Base-by-base conservation (phyloP, 2,329 filamentous ascomycete genomes). In the Colletotrichum liaoningense region DNA sequence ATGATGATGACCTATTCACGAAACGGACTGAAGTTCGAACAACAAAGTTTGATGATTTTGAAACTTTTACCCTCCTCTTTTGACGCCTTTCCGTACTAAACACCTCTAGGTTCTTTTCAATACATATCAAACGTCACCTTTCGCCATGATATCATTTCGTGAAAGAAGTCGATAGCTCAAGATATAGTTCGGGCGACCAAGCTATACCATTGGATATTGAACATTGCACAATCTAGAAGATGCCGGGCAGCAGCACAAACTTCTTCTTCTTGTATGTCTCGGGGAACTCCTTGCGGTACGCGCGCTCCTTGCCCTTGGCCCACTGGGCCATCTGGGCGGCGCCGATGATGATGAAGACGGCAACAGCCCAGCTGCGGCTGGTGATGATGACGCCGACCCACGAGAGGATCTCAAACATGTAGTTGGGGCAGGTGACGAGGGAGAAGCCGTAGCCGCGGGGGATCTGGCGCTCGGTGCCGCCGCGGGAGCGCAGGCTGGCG, bases 231-330 rank as follows among this genome's bases (percentile, higher is more conserved):
- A 52, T 64, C 84, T 85, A 97, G 80, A 93, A 88, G 63, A 97
- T 85, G 3, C 94, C 94, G 3, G 97, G 95, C 72, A 98, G 83
- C 84, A 98, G 93, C 73, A 90, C 91, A 80, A 88, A 96, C 79
- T 91, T 91, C 94, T 99, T 98, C 88, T 93, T 95, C 92, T 96
- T 95, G 86, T 99, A 99, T 84, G 93, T 94, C 81, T 95, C 93
- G 54, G 94, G 94, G 83, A 98, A 98, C 82, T 98, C 94, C 83
- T 93, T 93, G 79, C 97, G 91, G 82, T 98, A 97, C 69, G 94
- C 91, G 80, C 87, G 90, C 88, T 99, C 97, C 89, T 98, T 98
- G 88, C 95, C 96, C 84, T 90, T 90, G 52, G 93, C 96, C 97
- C 97, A 99, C 65, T 87, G 83, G 70, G 89, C 91, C 97, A 99